Conservation (phyloP, 148 eudicot genomes). For the Cornus suecica region DNA sequence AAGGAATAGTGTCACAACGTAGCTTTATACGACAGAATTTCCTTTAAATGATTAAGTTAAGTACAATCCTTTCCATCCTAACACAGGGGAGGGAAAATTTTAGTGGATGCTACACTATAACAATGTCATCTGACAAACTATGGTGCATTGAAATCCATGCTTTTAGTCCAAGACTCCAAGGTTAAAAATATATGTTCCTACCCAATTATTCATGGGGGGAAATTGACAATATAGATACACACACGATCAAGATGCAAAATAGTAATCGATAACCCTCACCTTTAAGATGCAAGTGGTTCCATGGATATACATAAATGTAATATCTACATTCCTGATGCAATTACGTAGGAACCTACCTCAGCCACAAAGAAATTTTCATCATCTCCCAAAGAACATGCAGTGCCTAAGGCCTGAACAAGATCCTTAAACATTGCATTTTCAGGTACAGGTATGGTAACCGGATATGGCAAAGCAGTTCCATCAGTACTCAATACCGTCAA, state of each 20-base stretch:
- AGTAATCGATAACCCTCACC: background rate
- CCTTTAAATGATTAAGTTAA: background rate
- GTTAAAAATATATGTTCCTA: constrained; percentile 4
- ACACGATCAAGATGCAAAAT: no score
- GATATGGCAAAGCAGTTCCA: constrained; percentile 48
- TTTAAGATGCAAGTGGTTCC: background rate
- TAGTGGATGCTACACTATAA: background rate
- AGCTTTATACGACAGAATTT: background rate
- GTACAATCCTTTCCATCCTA: background rate
- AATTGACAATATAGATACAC: background rate
- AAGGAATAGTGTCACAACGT: background rate
- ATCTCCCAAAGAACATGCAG: constrained; percentile 49
- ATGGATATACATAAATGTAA: background rate
- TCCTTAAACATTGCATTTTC: constrained; percentile 62
- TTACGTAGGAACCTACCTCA: constrained; percentile 50
- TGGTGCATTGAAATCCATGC: background rate
- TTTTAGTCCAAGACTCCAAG: background rate
- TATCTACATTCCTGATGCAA: background rate
- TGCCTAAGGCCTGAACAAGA: constrained; percentile 62
- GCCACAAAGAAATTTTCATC: constrained; percentile 65
- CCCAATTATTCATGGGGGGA: background rate
- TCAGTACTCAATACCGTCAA: constrained; percentile 62
- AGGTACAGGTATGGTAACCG: constrained; percentile 67
- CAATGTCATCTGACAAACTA: background rate
- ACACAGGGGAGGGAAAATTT: background rate